Percentiles rank a stretch among this genome's conserved stretches.
These are phyloP conservation scores for Zea mays DNA, from an alignment of 176 grass and related monocot species.

Conservation along the genomic window Zm-B73-REFERENCE-NAM-5.0 NC_050096.1:192288501-192289000, in stretches of 20 bases:
- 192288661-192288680: slow-evolving; percentile 77
- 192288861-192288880: slow-evolving; percentile 39
- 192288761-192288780: slow-evolving; percentile 74
- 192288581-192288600: slow-evolving; percentile 80
- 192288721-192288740: slow-evolving; percentile 58
- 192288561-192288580: slow-evolving; percentile 78
- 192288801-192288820: slow-evolving; percentile 68
- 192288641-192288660: slow-evolving; percentile 91
- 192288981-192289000: slow-evolving; percentile 80
- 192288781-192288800: slow-evolving; percentile 80
- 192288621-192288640: slow-evolving; percentile 74
- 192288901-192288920: slow-evolving; percentile 61
- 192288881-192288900: slow-evolving; percentile 46
- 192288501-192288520: slow-evolving; percentile 84
- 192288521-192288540: slow-evolving; percentile 94
- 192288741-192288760: slow-evolving; percentile 77
- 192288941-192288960: slow-evolving; percentile 58
- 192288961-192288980: slow-evolving; percentile 82
- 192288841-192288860: slow-evolving; percentile 72
- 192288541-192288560: slow-evolving; percentile 66
- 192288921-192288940: slow-evolving; percentile 60
- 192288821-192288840: slow-evolving; percentile 71
- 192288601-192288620: slow-evolving; percentile 75
- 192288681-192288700: slow-evolving; percentile 55
- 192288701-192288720: slow-evolving; percentile 76